Conservation (phyloP, 305 asterid genomes). For the Plantago rigida region DNA sequence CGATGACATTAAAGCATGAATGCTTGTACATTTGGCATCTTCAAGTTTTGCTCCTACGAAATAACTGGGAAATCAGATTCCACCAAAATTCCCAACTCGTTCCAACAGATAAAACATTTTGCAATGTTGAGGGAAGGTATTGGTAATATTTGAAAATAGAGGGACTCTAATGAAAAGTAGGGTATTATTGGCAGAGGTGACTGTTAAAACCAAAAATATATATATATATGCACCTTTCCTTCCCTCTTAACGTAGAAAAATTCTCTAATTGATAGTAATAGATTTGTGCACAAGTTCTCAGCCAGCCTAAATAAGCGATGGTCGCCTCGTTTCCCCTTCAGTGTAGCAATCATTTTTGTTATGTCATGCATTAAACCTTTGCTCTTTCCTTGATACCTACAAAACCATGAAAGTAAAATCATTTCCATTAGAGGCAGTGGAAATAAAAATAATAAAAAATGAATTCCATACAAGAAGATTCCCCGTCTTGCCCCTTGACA, state of each 20-base stretch:
- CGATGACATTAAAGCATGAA: too few species aligned
- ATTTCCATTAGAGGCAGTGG: slow-evolving; percentile 18
- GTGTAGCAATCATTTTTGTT: slow-evolving; percentile 73
- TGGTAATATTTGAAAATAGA: too few species aligned
- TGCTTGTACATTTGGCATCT: too few species aligned
- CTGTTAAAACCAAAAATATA: neutral
- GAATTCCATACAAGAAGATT: neutral
- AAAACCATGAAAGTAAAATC: slow-evolving; percentile 21
- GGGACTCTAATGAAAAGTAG: too few species aligned
- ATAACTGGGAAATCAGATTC: too few species aligned
- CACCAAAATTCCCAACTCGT: too few species aligned
- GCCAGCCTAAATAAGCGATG: slow-evolving; percentile 91
- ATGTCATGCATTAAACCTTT: slow-evolving; percentile 81
- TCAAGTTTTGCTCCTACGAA: neutral
- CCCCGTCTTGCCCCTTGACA: neutral
- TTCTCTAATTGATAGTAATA: slow-evolving; percentile 80
- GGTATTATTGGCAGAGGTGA: too few species aligned
- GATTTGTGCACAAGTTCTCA: slow-evolving; percentile 92
- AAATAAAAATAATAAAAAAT: neutral
- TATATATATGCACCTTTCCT: slow-evolving; percentile 59
- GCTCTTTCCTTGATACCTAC: slow-evolving; percentile 95
- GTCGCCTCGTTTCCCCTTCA: slow-evolving; percentile 93
- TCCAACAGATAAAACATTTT: too few species aligned
- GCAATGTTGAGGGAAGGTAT: too few species aligned
- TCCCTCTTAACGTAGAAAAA: slow-evolving; percentile 87